Conservation (phyloP, 1,284 basidiomycete genomes). For the Ustilago nuda region DNA sequence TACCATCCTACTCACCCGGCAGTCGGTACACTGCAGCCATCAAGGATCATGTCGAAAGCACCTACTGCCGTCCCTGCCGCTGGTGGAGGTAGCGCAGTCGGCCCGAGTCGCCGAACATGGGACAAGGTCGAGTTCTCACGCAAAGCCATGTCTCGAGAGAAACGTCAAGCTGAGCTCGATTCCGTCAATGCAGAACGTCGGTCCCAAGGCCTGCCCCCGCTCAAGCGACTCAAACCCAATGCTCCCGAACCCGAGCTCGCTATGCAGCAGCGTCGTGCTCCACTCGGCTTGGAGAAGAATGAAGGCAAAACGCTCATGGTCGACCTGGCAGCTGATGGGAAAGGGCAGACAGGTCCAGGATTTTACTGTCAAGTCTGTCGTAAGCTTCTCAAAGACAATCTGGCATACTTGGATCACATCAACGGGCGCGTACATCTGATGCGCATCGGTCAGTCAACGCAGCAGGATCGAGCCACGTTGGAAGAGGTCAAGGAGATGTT, state of each 20-base stretch:
- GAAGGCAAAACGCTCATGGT: constrained; percentile 64
- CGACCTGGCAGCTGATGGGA: constrained; percentile 47
- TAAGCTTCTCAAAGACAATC: constrained; percentile 90
- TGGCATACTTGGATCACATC: constrained; percentile 93
- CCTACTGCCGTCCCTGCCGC: constrained; percentile 8
- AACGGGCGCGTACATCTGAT: constrained; percentile 92
- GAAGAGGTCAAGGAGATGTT: constrained; percentile 91
- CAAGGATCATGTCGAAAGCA: constrained; percentile 23
- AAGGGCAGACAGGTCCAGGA: constrained; percentile 61
- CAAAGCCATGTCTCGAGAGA: constrained; percentile 60
- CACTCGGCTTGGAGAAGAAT: constrained; percentile 61
- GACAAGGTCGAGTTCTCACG: constrained; percentile 59
- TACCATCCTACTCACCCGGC: neutral
- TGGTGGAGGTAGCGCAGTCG: constrained; percentile 46
- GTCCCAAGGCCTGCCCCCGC: constrained; percentile 52
- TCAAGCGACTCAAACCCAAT: constrained; percentile 52
- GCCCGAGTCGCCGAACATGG: constrained; percentile 62
- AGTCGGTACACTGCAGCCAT: neutral
- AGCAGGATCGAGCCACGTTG: constrained; percentile 86
- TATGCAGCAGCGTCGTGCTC: constrained; percentile 55
- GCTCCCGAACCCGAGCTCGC: constrained; percentile 60
- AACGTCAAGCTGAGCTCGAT: constrained; percentile 58
- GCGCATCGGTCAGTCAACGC: constrained; percentile 91
- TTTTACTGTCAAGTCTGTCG: constrained; percentile 69
- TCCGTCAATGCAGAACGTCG: constrained; percentile 57